Evolutionary conservation across 1,139 yeast species (phyloP).

Genomic region (Candida mesenterica): DNA sequence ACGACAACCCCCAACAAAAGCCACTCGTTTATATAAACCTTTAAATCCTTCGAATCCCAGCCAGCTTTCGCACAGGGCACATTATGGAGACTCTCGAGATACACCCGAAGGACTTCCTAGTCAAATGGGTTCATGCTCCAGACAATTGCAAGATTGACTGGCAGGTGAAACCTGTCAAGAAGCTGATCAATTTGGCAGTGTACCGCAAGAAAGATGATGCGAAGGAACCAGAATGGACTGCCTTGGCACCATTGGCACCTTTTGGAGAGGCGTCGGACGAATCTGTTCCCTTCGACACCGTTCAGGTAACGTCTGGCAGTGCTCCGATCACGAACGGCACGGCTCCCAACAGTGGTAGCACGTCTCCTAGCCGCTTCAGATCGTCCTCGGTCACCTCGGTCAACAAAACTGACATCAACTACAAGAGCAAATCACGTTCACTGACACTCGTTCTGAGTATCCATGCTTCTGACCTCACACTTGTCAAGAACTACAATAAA

Average conservation of each 20-base stretch:
- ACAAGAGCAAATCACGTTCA: constrained; percentile 36
- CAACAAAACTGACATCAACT: constrained; percentile 29
- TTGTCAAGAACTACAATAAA: constrained; percentile 38
- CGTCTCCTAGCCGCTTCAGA: constrained; percentile 21
- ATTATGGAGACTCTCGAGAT: constrained; percentile 83
- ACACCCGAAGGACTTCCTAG: constrained; percentile 82
- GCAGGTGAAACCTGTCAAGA: constrained; percentile 81
- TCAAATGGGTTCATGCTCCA: constrained; percentile 85
- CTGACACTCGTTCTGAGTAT: constrained; percentile 34
- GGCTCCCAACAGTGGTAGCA: not conserved
- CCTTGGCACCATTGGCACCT: constrained; percentile 1
- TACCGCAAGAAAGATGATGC: constrained; percentile 41
- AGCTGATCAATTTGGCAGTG: constrained; percentile 70
- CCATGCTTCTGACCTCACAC: constrained; percentile 36
- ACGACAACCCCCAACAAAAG: too few relatives aligned
- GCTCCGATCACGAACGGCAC: constrained; percentile 5
- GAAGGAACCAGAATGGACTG: not conserved
- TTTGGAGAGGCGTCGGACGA: not conserved
- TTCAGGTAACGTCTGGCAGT: constrained; percentile 1
- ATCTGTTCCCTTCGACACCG: not conserved
- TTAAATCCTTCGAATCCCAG: not conserved
- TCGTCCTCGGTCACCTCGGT: constrained; percentile 40
- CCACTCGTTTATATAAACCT: not conserved
- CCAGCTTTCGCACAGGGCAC: not conserved
- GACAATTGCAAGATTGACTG: constrained; percentile 67